A percentile compares a stretch with the other conserved stretches of the same genome.
Evolutionary conservation across 257 asterid genomes (phyloP).

Genomic region (Solanum appendiculatum): DNA sequence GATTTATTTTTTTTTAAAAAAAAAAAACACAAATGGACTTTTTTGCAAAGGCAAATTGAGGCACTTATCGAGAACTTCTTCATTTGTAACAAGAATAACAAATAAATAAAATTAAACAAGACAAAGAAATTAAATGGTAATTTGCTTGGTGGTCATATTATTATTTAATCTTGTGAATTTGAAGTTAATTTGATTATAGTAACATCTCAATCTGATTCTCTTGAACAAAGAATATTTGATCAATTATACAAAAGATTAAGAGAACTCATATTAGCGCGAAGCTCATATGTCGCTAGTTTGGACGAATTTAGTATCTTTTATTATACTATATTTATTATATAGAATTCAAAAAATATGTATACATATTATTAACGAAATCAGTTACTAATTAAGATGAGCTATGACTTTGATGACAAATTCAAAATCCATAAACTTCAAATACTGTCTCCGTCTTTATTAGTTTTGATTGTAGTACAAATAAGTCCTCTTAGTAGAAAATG

Average conservation of each 20-base stretch:
- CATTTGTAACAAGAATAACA: not conserved
- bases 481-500: conserved; percentile 19
- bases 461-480: conserved; percentile 27
- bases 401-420: not conserved
- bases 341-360: not conserved
- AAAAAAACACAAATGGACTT: not conserved
- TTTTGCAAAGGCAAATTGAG: not conserved
- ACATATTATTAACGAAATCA: too few relatives aligned
- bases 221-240: not conserved
- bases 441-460: too few relatives aligned
- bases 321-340: too few relatives aligned
- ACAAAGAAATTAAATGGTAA: not conserved
- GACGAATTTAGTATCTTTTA: not conserved
- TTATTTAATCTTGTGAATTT: too few relatives aligned
- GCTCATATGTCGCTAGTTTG: not conserved
- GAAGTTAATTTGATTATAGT: not conserved
- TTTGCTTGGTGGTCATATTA: not conserved
- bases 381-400: not conserved
- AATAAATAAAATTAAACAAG: too few relatives aligned
- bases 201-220: not conserved
- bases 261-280: not conserved
- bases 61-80: not conserved
- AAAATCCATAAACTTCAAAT: too few relatives aligned
- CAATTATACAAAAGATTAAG: not conserved
- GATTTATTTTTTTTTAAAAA: too few relatives aligned